Conservation (phyloP, 495 filamentous ascomycete species). For the Penicillium subrubescens region DNA sequence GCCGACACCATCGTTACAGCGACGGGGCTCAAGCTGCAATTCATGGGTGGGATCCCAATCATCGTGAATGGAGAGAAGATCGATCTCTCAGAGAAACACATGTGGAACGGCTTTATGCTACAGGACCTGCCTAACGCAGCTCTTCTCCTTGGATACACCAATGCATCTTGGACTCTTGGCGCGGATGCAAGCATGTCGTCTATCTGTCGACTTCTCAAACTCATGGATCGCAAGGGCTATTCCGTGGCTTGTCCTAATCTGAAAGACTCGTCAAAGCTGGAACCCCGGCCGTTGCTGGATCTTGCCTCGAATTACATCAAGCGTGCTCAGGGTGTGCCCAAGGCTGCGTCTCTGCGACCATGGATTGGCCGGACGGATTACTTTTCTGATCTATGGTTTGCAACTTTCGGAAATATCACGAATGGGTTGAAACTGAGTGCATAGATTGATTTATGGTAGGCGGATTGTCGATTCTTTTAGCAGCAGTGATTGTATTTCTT, state of each 20-base stretch:
- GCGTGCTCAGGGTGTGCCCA: not conserved
- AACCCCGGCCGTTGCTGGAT: not conserved
- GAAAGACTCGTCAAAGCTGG: not conserved
- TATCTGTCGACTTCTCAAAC: conserved; percentile 24
- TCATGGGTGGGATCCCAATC: conserved; percentile 31
- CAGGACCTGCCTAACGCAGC: conserved; percentile 43
- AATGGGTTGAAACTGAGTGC: not conserved
- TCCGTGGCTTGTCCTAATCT: not conserved
- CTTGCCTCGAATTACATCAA: not conserved
- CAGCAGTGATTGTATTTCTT: not conserved
- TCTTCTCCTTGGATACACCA: conserved; percentile 42
- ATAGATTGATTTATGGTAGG: not conserved
- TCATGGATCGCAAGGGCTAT: conserved; percentile 6
- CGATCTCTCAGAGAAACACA: conserved; percentile 28
- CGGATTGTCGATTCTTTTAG: not conserved
- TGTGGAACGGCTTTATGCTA: conserved; percentile 47
- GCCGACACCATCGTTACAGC: conserved; percentile 69
- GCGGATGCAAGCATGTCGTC: conserved; percentile 33
- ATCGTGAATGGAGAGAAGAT: conserved; percentile 30
- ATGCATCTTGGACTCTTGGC: conserved; percentile 47
- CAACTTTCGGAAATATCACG: not conserved
- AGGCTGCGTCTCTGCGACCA: not conserved
- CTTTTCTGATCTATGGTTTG: conserved; percentile 1
- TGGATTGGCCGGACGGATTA: not conserved
- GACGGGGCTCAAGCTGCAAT: conserved; percentile 51